Conservation (phyloP, 2,329 filamentous ascomycete species). For the Fusarium nelsonii region DNA sequence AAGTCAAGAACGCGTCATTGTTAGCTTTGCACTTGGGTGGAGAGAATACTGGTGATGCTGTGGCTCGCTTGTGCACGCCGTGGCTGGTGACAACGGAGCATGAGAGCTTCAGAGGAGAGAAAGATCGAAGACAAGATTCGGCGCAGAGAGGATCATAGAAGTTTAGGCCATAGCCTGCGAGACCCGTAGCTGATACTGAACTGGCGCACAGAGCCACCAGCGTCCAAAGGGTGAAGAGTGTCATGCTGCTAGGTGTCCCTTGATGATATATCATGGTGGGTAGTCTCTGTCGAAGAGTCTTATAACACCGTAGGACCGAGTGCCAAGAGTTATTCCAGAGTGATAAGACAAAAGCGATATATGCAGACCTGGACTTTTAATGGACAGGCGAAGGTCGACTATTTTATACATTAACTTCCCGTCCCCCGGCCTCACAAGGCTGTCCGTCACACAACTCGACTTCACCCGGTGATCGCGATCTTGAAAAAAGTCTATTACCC, state of each 20-base stretch:
- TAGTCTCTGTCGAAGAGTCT: background rate
- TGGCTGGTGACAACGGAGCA: slow-evolving; percentile 3
- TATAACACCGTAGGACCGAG: background rate
- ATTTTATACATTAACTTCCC: slow-evolving; percentile 16
- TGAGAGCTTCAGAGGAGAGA: background rate
- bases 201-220: background rate
- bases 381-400: background rate
- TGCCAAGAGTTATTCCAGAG: background rate
- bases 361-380: background rate
- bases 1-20: slow-evolving; percentile 6
- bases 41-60: background rate
- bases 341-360: background rate
- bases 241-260: background rate
- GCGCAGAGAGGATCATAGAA: slow-evolving; percentile 14
- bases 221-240: background rate
- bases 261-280: background rate
- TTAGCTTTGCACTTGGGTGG: slow-evolving; percentile 14
- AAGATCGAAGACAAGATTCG: slow-evolving; percentile 19
- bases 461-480: slow-evolving; percentile 6
- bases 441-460: background rate
- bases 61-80: background rate
- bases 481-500: background rate
- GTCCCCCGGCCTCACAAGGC: background rate
- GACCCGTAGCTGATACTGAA: background rate
- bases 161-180: slow-evolving; percentile 2